Evolutionary conservation across 1,284 basidiomycete genomes (phyloP).

Genomic region (Chiua sp.): DNA sequence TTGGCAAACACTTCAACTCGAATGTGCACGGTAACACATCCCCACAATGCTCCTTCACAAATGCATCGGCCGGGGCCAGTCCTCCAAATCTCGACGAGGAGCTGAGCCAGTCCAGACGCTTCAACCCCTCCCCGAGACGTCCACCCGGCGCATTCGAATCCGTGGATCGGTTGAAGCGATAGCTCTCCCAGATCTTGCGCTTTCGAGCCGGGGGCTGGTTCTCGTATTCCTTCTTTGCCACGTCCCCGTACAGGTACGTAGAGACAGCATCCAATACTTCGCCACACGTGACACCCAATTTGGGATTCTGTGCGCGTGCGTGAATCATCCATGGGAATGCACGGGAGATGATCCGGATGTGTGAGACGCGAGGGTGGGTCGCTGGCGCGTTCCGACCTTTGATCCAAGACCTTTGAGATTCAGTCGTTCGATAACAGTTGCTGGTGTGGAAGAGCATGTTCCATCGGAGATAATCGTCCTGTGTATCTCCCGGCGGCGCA

Average conservation of each 20-base stretch:
- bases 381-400: slow-evolving; percentile 72
- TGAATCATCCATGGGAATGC: slow-evolving; percentile 65
- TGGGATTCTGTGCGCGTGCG: slow-evolving; percentile 52
- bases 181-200: slow-evolving; percentile 52
- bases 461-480: slow-evolving; percentile 65
- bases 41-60: slow-evolving; percentile 51
- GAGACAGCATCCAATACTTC: slow-evolving; percentile 69
- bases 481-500: slow-evolving; percentile 50
- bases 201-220: slow-evolving; percentile 41
- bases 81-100: slow-evolving; percentile 65
- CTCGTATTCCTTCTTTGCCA: slow-evolving; percentile 57
- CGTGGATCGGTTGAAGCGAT: slow-evolving; percentile 67
- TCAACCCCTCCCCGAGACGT: slow-evolving; percentile 60
- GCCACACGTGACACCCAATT: slow-evolving; percentile 71
- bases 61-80: slow-evolving; percentile 49
- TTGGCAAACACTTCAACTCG: slow-evolving; percentile 56
- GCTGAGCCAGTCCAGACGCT: slow-evolving; percentile 67
- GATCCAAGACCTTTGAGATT: slow-evolving; percentile 68
- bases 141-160: slow-evolving; percentile 70
- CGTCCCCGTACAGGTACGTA: slow-evolving; percentile 53
- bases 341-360: slow-evolving; percentile 56
- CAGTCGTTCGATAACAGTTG: slow-evolving; percentile 65
- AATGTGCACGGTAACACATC: slow-evolving; percentile 62
- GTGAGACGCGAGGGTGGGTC: slow-evolving; percentile 68
- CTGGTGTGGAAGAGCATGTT: slow-evolving; percentile 73